Base-by-base conservation (phyloP, 305 asterid genomes). In the Withania somnifera region DNA sequence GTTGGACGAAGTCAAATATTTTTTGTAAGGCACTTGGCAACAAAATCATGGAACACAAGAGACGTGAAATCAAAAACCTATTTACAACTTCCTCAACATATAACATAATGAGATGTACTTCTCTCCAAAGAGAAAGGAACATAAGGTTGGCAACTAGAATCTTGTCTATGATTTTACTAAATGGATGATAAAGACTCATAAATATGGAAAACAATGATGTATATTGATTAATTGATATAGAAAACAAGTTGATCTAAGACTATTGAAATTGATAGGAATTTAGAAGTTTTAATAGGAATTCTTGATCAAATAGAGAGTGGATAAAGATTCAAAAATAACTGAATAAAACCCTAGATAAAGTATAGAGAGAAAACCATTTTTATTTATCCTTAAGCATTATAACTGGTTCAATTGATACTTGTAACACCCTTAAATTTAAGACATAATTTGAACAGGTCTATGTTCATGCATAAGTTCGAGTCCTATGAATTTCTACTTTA, bases 351-450 rank as follows among this genome's bases (percentile, higher is more conserved):
- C 17, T 50, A 11, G 28, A 71, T 50, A 81, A 85, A 79, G 89
- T 68, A 66, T 85, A 40, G 80, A 86, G 83, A 88, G 84, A 92
- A 79, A 82, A 94, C 99, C 99, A 97, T 87, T 97, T 97, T 83
- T 97, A 98, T 89, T 95, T 97, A 86, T 97, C 99, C 89, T 94
- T 98, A 22, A 97, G 99, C 99, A 97, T 97, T 80, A 98, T 98
- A 87, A 98, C 98, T 67, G 99, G 98, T 87, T 97, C 98, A 52
- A 85, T 93, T 77, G 98, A 94, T 84, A 94, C n/a, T n/a, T n/a
- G n/a, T n/a, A n/a, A n/a, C n/a, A n/a, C n/a, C n/a, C n/a, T n/a
- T n/a, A n/a, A n/a, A n/a, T n/a, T n/a, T n/a, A n/a, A n/a, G n/a
- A n/a, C n/a, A n/a, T n/a, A n/a, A n/a, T n/a, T n/a, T n/a, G n/a